A percentile compares a stretch with the other conserved stretches of the same genome.
Conservation (phyloP, 2,329 filamentous ascomycete species). For the Albifimbria verrucaria region DNA sequence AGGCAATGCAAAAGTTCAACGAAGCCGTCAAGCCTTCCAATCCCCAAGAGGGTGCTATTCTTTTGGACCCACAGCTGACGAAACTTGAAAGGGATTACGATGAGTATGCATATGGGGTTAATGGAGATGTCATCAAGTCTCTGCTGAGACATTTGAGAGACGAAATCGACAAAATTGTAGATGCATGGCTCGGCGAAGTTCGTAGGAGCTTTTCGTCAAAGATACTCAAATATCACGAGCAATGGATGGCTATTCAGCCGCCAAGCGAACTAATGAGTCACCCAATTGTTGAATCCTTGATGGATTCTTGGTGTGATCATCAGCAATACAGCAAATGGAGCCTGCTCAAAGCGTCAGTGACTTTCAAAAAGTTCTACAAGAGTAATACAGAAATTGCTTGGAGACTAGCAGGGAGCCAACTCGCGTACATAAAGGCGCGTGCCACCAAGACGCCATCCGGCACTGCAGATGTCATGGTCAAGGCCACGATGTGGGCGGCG, state of each 20-base stretch:
- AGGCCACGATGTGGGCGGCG: conserved; percentile 30
- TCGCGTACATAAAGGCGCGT: conserved; percentile 43
- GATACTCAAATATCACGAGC: conserved; percentile 28
- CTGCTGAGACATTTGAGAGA: conserved; percentile 30
- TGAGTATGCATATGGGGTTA: too few relatives aligned
- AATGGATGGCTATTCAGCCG: conserved; percentile 41
- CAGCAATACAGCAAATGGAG: conserved; percentile 38
- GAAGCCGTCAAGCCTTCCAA: conserved; percentile 12
- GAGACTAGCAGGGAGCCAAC: conserved; percentile 45
- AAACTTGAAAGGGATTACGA: too few relatives aligned
- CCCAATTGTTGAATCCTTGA: conserved; percentile 20
- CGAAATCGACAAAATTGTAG: conserved; percentile 25
- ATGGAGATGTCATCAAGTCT: too few relatives aligned
- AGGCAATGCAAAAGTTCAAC: conserved; percentile 31
- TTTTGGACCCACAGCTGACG: conserved; percentile 35
- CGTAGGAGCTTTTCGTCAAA: conserved; percentile 10
- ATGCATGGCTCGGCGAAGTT: conserved; percentile 28
- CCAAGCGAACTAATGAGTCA: conserved; percentile 13
- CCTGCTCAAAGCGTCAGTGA: conserved; percentile 47
- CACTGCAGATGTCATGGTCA: conserved; percentile 26
- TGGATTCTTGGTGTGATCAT: conserved; percentile 22
- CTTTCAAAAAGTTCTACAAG: conserved; percentile 37
- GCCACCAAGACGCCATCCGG: conserved; percentile 12
- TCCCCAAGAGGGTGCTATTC: conserved; percentile 7
- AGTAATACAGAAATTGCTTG: conserved; percentile 34